Percentiles rank a stretch among this genome's conserved stretches.
These are phyloP conservation scores for Ulvella scutata DNA, from an alignment of 139 green algal species.

Conservation along the genomic window DNA sequence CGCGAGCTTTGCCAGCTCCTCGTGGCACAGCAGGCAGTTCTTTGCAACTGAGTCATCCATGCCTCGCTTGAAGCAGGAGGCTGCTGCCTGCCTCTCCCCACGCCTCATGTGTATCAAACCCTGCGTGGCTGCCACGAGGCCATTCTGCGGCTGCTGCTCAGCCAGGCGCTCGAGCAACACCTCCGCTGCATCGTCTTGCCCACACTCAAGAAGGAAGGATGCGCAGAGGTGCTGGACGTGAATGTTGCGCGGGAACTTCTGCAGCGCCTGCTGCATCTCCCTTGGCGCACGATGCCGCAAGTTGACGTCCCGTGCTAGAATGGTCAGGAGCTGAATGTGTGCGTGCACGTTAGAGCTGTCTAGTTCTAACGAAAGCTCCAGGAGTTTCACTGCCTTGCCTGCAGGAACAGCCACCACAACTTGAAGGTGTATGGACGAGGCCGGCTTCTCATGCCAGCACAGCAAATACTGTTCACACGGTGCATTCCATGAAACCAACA, in stretches of 20 bases:
- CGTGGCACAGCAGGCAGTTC: constrained; percentile 31
- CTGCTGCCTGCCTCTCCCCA: constrained; percentile 19
- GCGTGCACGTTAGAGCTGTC: not conserved
- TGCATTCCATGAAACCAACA: too few species aligned
- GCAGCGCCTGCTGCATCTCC: not conserved
- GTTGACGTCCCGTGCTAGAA: not conserved
- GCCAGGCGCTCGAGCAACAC: constrained; percentile 17
- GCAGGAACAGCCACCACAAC: not conserved
- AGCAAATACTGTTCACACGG: too few species aligned
- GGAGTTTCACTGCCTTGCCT: not conserved
- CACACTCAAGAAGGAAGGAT: constrained; percentile 3
- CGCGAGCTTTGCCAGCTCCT: constrained; percentile 36
- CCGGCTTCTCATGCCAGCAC: too few species aligned
- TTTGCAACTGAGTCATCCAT: constrained; percentile 13
- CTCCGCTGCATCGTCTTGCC: constrained; percentile 13
- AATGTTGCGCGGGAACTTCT: not conserved
- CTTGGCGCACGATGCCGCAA: not conserved
- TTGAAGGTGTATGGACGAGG: too few species aligned
- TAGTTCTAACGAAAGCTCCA: not conserved
- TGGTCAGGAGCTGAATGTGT: not conserved
- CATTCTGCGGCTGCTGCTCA: constrained; percentile 18
- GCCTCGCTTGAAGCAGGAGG: constrained; percentile 20
- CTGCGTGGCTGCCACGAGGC: constrained; percentile 32
- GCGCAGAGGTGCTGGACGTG: constrained; percentile 13
- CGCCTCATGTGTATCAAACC: constrained; percentile 29